phyloP scores from a whole-genome alignment of 2,329 filamentous ascomycete genomes.

The Pseudofabraea citricarpa region DNA sequence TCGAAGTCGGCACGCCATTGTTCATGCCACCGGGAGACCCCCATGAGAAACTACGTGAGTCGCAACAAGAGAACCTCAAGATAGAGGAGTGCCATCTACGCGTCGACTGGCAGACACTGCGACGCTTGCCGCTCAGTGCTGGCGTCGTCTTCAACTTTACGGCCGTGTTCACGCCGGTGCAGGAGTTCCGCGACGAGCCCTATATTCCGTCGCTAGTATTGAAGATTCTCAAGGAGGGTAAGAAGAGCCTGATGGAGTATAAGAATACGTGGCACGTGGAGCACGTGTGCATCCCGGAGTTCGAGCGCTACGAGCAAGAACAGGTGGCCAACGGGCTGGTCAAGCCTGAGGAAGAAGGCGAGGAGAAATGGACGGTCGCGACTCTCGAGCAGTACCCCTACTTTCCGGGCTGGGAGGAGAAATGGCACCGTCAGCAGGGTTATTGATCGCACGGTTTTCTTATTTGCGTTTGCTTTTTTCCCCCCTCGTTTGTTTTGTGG shows the following conservation, averaged over 20 bases:
- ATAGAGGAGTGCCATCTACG: conserved; percentile 61
- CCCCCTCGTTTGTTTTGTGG: too few relatives aligned
- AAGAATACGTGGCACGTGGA: conserved; percentile 80
- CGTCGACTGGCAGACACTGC: conserved; percentile 85
- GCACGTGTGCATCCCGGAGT: conserved; percentile 61
- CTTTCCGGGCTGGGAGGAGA: conserved; percentile 71
- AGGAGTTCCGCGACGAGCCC: conserved; percentile 66
- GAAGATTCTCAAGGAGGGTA: conserved; percentile 67
- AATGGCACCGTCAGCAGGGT: conserved; percentile 63
- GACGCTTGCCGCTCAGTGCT: conserved; percentile 70
- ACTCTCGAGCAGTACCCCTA: conserved; percentile 74
- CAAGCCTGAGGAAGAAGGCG: conserved; percentile 26
- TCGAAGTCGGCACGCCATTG: conserved; percentile 71
- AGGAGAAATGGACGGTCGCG: conserved; percentile 42
- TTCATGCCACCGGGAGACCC: conserved; percentile 68
- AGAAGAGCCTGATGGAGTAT: conserved; percentile 68
- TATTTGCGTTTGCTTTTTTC: too few relatives aligned
- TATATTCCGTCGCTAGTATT: conserved; percentile 65
- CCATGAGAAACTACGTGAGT: conserved; percentile 53
- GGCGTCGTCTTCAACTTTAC: conserved; percentile 86
- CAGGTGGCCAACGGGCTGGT: conserved; percentile 61
- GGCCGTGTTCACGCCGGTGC: conserved; percentile 71
- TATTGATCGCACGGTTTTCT: too few relatives aligned
- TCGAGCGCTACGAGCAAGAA: conserved; percentile 60
- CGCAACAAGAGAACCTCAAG: conserved; percentile 51